phyloP scores from a whole-genome alignment of 1,284 basidiomycete genomes.

The Rhodofomes roseus region DNA sequence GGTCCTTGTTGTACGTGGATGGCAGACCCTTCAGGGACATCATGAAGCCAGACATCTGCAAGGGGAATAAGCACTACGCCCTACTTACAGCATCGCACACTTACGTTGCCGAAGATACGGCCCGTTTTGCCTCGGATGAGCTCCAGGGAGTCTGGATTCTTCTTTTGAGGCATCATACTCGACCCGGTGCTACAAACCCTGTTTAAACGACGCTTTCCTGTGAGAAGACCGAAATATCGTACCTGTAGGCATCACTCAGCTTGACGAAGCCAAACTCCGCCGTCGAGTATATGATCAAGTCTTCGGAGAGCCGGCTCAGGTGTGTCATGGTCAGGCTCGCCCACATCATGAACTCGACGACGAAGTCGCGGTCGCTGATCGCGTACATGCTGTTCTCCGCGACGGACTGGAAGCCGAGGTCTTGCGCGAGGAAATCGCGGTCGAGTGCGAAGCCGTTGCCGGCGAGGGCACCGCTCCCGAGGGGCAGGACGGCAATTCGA shows the following conservation, averaged over 20 bases:
- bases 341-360: conserved; percentile 98
- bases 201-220: background rate
- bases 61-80: conserved; percentile 2
- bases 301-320: conserved; percentile 92
- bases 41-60: conserved; percentile 94
- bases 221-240: conserved; percentile 9
- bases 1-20: conserved; percentile 98
- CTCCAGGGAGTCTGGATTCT: conserved; percentile 97
- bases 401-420: conserved; percentile 81
- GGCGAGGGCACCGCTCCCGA: conserved; percentile 92
- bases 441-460: conserved; percentile 95
- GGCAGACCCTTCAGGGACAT: conserved; percentile 98
- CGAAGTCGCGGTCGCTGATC: conserved; percentile 95
- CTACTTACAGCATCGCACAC: conserved; percentile 17
- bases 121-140: conserved; percentile 94
- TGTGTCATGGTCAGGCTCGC: conserved; percentile 90
- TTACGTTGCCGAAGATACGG: conserved; percentile 87
- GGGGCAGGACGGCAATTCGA: conserved; percentile 88
- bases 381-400: conserved; percentile 95
- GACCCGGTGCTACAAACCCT: conserved; percentile 77
- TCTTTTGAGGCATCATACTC: conserved; percentile 99
- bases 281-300: conserved; percentile 94
- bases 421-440: conserved; percentile 82
- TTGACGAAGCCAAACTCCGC: conserved; percentile 96
- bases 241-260: conserved; percentile 96